phyloP scores from a whole-genome alignment of 2,329 filamentous ascomycete genomes.

The Elsinoe fawcettii region DNA sequence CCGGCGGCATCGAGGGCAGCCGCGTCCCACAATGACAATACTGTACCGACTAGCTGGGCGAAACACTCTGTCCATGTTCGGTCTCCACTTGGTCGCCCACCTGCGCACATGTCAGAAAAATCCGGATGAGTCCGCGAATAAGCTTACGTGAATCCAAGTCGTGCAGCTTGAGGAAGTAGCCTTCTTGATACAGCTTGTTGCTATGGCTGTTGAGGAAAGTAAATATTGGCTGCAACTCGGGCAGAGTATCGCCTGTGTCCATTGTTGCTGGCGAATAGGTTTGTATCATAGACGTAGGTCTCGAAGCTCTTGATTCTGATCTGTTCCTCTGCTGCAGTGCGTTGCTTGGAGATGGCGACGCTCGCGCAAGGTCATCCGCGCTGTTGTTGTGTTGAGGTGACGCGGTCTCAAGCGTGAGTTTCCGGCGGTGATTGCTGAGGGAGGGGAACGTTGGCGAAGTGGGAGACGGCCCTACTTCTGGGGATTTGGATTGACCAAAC shows the following conservation, averaged over 20 bases:
- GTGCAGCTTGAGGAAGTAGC: constrained; percentile 93
- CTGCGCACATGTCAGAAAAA: constrained; percentile 39
- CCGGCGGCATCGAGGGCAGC: constrained; percentile 81
- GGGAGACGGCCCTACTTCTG: constrained; percentile 9
- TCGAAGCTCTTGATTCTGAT: constrained; percentile 38
- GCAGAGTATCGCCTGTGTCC: constrained; percentile 78
- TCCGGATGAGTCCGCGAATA: background rate
- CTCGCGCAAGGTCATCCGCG: constrained; percentile 11
- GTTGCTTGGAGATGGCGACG: constrained; percentile 26
- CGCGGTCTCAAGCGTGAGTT: constrained; percentile 17
- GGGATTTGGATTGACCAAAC: constrained; percentile 11
- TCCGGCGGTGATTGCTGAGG: constrained; percentile 18
- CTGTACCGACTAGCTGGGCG: constrained; percentile 89
- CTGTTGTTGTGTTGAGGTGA: constrained; percentile 11
- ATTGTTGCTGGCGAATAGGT: constrained; percentile 78
- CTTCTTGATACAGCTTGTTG: constrained; percentile 96
- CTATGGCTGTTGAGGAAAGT: constrained; percentile 87
- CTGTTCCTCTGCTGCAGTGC: constrained; percentile 31
- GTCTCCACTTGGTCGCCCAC: constrained; percentile 77
- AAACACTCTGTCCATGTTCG: constrained; percentile 95
- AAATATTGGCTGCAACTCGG: constrained; percentile 91
- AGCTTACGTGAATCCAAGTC: constrained; percentile 83
- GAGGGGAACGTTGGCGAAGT: constrained; percentile 13
- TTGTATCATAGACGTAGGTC: constrained; percentile 79
- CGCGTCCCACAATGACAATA: constrained; percentile 92